Percentiles rank a stretch among this genome's conserved stretches.
These are phyloP conservation scores for Linum usitatissimum DNA, from an alignment of 345 rosid genomes.

Conservation along the genomic window DNA sequence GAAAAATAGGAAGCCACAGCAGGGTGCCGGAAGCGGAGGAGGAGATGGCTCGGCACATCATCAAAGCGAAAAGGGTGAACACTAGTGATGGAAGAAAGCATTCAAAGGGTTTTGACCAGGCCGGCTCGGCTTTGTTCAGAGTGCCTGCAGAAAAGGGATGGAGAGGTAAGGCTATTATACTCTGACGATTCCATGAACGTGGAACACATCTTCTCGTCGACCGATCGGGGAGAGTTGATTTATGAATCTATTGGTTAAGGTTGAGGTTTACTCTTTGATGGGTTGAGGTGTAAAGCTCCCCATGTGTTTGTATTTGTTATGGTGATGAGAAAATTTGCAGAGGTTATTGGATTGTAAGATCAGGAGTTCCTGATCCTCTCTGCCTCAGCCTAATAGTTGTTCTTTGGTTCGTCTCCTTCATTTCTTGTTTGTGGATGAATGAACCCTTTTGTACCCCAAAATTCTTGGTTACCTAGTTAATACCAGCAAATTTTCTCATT, in stretches of 20 bases:
- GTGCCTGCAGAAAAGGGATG: neutral
- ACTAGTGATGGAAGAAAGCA: neutral
- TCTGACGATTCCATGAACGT: neutral
- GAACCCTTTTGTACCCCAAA: neutral
- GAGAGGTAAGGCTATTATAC: neutral
- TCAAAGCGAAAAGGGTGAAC: neutral
- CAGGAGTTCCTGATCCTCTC: neutral
- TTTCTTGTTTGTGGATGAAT: neutral
- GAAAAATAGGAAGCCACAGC: constrained; percentile 50
- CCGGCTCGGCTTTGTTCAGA: neutral
- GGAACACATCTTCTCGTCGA: neutral
- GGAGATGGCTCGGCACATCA: neutral
- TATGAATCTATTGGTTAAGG: neutral
- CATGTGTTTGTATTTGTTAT: neutral
- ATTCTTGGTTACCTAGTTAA: neutral
- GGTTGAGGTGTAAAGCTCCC: neutral
- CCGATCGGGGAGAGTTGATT: neutral
- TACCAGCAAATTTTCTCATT: neutral
- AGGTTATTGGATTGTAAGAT: neutral
- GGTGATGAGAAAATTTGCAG: neutral
- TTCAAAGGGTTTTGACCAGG: neutral
- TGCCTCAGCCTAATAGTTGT: neutral
- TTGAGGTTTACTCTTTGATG: neutral
- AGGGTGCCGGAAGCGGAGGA: constrained; percentile 32
- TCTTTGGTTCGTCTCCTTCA: neutral